phyloP scores from a whole-genome alignment of 495 filamentous ascomycete species.

The Neurospora sp. region DNA sequence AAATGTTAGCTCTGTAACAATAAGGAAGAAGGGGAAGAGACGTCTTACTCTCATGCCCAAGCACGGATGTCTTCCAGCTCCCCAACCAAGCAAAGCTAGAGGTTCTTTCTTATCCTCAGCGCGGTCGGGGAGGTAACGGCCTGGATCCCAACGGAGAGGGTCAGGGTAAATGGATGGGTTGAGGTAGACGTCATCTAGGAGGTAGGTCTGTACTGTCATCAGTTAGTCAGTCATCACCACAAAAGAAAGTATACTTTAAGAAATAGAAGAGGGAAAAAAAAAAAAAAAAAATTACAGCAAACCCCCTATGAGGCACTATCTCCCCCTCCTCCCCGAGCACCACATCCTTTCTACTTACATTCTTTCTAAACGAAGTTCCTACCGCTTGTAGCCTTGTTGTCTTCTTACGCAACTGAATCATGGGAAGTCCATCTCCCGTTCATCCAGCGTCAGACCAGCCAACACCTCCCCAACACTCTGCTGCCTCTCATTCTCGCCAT shows the following conservation, averaged over 20 bases:
- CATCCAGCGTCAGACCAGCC: slow-evolving; percentile 26
- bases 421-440: slow-evolving; percentile 36
- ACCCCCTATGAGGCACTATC: slow-evolving; percentile 34
- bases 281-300: slow-evolving; percentile 9
- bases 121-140: slow-evolving; percentile 29
- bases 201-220: slow-evolving; percentile 11
- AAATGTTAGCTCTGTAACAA: not conserved
- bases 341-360: slow-evolving; percentile 26
- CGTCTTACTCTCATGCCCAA: slow-evolving; percentile 5
- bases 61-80: slow-evolving; percentile 36
- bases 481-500: too few relatives aligned
- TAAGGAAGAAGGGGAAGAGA: not conserved
- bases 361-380: slow-evolving; percentile 25
- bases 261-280: not conserved
- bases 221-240: not conserved
- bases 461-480: slow-evolving; percentile 27
- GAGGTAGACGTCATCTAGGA: slow-evolving; percentile 27
- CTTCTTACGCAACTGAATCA: slow-evolving; percentile 34
- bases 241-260: not conserved
- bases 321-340: slow-evolving; percentile 28
- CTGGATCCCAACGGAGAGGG: slow-evolving; percentile 34
- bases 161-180: slow-evolving; percentile 33
- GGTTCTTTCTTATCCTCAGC: slow-evolving; percentile 34
- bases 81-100: slow-evolving; percentile 36
- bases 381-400: slow-evolving; percentile 30